Evolutionary conservation across 441 rosid species (phyloP).

Genomic region (Oxalis stricta): DNA sequence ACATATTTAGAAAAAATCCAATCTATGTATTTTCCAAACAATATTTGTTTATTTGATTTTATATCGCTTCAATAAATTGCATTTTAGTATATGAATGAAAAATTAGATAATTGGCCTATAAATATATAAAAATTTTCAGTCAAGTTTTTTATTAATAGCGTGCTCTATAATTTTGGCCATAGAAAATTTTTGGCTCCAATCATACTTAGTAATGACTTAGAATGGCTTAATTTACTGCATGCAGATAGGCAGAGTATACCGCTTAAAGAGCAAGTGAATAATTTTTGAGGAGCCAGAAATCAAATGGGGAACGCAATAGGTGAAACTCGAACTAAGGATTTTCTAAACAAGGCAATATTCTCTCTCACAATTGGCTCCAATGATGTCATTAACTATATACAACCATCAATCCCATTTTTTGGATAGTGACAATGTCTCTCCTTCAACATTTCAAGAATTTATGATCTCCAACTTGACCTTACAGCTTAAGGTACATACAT

Average conservation of each 20-base stretch:
- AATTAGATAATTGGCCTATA: too few species aligned
- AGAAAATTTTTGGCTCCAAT: too few species aligned
- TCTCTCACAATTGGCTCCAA: slow-evolving; percentile 41
- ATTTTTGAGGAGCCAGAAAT: slow-evolving; percentile 29
- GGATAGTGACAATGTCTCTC: slow-evolving; percentile 18
- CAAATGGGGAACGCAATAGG: slow-evolving; percentile 27
- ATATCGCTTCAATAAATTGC: too few species aligned
- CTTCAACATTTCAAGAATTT: slow-evolving; percentile 23
- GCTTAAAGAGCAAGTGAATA: slow-evolving; percentile 25
- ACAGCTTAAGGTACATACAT: slow-evolving; percentile 30
- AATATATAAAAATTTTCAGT: too few species aligned
- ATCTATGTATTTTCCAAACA: too few species aligned
- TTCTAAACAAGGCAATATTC: slow-evolving; percentile 31
- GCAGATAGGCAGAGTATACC: slow-evolving; percentile 48
- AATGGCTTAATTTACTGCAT: too few species aligned
- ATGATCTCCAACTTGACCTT: slow-evolving; percentile 33
- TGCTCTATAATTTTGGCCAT: too few species aligned
- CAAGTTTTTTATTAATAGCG: too few species aligned
- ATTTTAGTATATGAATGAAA: too few species aligned
- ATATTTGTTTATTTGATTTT: too few species aligned
- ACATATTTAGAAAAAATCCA: too few species aligned
- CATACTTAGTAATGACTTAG: too few species aligned
- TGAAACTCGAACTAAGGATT: slow-evolving; percentile 24
- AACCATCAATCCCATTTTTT: slow-evolving; percentile 38
- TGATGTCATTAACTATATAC: slow-evolving; percentile 33